Conservation (phyloP, 2,329 filamentous ascomycete species). For the Colletotrichum incanum region DNA sequence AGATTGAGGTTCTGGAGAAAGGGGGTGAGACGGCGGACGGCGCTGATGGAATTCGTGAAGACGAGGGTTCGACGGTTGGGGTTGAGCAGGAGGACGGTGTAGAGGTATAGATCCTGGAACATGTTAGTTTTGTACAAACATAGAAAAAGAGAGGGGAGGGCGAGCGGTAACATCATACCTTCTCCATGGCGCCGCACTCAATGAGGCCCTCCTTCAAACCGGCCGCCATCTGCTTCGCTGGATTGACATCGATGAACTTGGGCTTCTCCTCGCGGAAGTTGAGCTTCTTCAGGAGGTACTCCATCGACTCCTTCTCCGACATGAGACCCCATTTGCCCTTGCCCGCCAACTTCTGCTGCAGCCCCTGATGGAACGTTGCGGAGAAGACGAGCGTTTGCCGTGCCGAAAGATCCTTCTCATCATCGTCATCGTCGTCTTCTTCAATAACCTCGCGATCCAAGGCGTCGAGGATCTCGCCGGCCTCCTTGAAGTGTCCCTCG, state of each 20-base stretch:
- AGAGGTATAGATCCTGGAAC: constrained; percentile 87
- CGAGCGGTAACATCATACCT: constrained; percentile 68
- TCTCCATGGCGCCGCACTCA: constrained; percentile 94
- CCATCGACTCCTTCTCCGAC: constrained; percentile 86
- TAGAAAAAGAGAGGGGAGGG: background rate
- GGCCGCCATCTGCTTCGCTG: constrained; percentile 88
- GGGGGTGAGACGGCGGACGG: constrained; percentile 88
- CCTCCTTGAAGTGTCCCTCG: constrained; percentile 95
- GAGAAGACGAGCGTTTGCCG: constrained; percentile 97
- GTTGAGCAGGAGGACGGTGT: constrained; percentile 87
- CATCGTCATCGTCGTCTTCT: constrained; percentile 64
- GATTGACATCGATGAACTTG: constrained; percentile 94
- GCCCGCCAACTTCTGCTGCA: constrained; percentile 92
- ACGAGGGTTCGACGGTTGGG: constrained; percentile 86
- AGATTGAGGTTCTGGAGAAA: constrained; percentile 88
- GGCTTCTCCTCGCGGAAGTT: constrained; percentile 89
- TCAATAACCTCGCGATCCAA: constrained; percentile 81
- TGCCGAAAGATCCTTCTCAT: constrained; percentile 61
- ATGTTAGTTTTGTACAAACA: constrained; percentile 42
- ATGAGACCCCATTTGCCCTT: constrained; percentile 73
- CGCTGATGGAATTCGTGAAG: constrained; percentile 96
- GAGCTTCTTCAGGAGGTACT: constrained; percentile 91
- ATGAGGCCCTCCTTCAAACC: constrained; percentile 90
- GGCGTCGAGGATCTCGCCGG: constrained; percentile 87
- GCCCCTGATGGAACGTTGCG: constrained; percentile 91